phyloP scores from a whole-genome alignment of 257 asterid genomes.

The Nemophila menziesii region DNA sequence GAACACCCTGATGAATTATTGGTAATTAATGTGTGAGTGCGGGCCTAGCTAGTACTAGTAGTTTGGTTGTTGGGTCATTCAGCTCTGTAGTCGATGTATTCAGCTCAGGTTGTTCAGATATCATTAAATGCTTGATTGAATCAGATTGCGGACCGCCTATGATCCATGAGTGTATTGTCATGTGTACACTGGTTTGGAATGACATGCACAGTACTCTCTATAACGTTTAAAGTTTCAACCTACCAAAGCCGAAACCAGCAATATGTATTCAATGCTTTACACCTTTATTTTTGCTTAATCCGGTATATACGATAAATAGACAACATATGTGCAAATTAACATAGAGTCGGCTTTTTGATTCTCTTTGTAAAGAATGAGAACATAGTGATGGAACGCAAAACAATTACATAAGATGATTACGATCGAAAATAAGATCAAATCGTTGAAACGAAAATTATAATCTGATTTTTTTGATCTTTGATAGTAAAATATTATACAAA shows the following conservation, averaged over 20 bases:
- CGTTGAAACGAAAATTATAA: too few relatives aligned
- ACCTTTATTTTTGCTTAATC: background rate
- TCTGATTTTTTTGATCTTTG: too few relatives aligned
- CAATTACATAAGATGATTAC: too few relatives aligned
- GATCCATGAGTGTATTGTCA: background rate
- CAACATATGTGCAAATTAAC: too few relatives aligned
- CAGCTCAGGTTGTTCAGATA: conserved; percentile 2
- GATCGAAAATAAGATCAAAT: too few relatives aligned
- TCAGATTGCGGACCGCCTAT: background rate
- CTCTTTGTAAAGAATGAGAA: too few relatives aligned
- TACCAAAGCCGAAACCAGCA: background rate
- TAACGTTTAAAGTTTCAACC: background rate
- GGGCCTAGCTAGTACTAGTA: conserved; percentile 26
- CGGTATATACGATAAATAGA: too few relatives aligned
- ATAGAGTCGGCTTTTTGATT: too few relatives aligned
- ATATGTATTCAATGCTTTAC: background rate
- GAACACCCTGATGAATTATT: background rate
- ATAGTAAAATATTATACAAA: too few relatives aligned
- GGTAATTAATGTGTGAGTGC: conserved; percentile 10
- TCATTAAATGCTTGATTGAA: background rate
- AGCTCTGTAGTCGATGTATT: conserved; percentile 9
- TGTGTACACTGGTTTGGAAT: background rate
- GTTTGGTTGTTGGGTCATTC: conserved; percentile 1
- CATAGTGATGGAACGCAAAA: too few relatives aligned
- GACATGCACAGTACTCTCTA: background rate